These are phyloP conservation scores for Penicillium sp. DNA, from an alignment of 2,329 filamentous ascomycete species.

Conservation along the genomic window DNA sequence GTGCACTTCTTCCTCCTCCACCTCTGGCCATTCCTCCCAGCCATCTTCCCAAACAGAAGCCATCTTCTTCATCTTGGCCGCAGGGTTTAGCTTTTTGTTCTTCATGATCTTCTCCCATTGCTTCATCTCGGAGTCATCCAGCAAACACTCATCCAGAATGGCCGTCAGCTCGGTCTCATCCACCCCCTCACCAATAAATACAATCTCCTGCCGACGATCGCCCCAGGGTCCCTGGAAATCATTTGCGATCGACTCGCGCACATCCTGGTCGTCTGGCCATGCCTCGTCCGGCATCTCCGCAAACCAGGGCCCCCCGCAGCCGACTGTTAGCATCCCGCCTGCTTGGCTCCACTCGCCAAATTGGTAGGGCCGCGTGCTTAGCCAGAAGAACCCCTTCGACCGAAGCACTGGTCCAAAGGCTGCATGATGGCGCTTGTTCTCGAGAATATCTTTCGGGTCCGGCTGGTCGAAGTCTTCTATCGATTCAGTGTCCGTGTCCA, in stretches of 20 bases:
- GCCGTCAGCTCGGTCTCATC: conserved; percentile 56
- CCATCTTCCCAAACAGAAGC: conserved; percentile 62
- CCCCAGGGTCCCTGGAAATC: conserved; percentile 64
- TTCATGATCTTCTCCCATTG: conserved; percentile 60
- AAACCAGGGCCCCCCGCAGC: conserved; percentile 57
- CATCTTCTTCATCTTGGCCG: conserved; percentile 53
- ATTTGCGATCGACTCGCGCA: conserved; percentile 52
- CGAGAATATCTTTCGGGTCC: conserved; percentile 38
- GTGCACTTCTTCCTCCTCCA: conserved; percentile 47
- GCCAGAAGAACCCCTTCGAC: conserved; percentile 53
- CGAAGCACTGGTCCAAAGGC: conserved; percentile 45
- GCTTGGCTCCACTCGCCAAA: conserved; percentile 53
- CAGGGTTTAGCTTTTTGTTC: conserved; percentile 38
- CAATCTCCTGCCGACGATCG: conserved; percentile 71
- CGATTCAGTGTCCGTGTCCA: conserved; percentile 31
- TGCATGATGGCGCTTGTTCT: conserved; percentile 45
- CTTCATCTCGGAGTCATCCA: conserved; percentile 64
- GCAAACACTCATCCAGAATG: conserved; percentile 63
- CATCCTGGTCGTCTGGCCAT: conserved; percentile 55
- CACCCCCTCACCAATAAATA: conserved; percentile 72
- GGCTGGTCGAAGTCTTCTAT: conserved; percentile 38
- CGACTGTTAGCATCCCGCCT: conserved; percentile 49
- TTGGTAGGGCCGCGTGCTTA: conserved; percentile 46
- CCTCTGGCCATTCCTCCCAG: conserved; percentile 60
- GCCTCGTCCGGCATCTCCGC: conserved; percentile 60